A percentile compares a stretch with the other conserved stretches of the same genome.
phyloP scores from a whole-genome alignment of 2,329 filamentous ascomycete species.

The Colletotrichum siamense region DNA sequence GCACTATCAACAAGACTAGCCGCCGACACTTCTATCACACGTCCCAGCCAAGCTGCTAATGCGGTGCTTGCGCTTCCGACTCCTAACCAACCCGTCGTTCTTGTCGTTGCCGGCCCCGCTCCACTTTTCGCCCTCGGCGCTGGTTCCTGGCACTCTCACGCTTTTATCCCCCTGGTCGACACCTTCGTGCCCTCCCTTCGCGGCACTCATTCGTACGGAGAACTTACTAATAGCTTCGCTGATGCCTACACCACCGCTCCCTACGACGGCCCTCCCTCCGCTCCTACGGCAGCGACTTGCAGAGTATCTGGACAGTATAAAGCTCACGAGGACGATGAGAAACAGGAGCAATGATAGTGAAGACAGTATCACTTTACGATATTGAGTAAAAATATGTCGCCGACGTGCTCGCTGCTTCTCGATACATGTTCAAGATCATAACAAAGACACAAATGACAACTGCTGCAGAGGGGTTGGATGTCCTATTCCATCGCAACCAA shows the following conservation, averaged over 20 bases:
- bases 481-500: background rate
- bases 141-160: background rate
- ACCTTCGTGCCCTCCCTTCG: background rate
- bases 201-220: fast-evolving
- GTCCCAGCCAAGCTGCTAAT: background rate
- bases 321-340: background rate
- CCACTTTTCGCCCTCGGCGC: too few relatives aligned
- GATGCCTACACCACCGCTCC: background rate
- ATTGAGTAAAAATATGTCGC: background rate
- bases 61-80: background rate
- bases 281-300: background rate
- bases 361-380: background rate
- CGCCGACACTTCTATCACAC: background rate
- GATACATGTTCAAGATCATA: background rate
- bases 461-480: background rate
- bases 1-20: background rate
- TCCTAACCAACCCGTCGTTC: background rate
- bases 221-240: fast-evolving
- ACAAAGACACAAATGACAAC: background rate
- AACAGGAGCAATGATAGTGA: background rate
- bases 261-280: background rate
- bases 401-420: background rate
- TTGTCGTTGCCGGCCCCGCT: background rate
- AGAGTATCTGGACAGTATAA: background rate
- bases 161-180: too few relatives aligned